Evolutionary conservation across 1,284 basidiomycete genomes (phyloP).

Genomic region (Butyriboletus appendiculatus): DNA sequence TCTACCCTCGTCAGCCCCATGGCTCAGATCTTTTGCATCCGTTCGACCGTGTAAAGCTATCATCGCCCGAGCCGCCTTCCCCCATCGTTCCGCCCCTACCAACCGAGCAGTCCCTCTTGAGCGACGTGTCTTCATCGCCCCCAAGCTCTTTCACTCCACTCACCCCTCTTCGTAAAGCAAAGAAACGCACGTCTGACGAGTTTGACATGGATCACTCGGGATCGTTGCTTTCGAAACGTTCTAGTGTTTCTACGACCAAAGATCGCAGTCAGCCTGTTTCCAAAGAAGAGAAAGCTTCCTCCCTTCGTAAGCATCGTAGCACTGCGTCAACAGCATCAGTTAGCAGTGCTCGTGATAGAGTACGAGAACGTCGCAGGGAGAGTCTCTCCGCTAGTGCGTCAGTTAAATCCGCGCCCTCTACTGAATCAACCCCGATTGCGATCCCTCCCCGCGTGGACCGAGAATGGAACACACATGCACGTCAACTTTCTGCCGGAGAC

Average conservation of each 20-base stretch:
- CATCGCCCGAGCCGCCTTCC: slow-evolving; percentile 30
- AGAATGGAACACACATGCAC: slow-evolving; percentile 44
- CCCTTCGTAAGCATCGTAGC: slow-evolving; percentile 70
- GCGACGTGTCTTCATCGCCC: slow-evolving; percentile 43
- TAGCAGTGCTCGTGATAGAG: slow-evolving; percentile 42
- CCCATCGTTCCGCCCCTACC: slow-evolving; percentile 31
- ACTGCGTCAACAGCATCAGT: slow-evolving; percentile 55
- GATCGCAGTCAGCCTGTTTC: slow-evolving; percentile 30
- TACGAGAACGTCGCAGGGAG: slow-evolving; percentile 66
- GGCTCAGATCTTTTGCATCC: slow-evolving; percentile 36
- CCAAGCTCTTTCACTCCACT: slow-evolving; percentile 61
- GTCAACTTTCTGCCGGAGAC: slow-evolving; percentile 69
- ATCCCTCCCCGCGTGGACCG: slow-evolving; percentile 38
- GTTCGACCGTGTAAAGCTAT: slow-evolving; percentile 37
- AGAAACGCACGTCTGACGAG: slow-evolving; percentile 80
- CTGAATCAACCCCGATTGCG: slow-evolving; percentile 28
- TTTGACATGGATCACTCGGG: slow-evolving; percentile 77
- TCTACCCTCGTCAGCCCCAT: slow-evolving; percentile 69
- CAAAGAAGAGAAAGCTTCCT: slow-evolving; percentile 51
- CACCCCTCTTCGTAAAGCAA: slow-evolving; percentile 53
- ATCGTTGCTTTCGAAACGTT: slow-evolving; percentile 53
- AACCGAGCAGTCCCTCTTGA: slow-evolving; percentile 28
- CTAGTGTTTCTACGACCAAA: slow-evolving; percentile 30
- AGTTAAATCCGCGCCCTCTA: slow-evolving; percentile 26
- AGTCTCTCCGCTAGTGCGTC: slow-evolving; percentile 52